These are phyloP conservation scores for Furcasterigmium furcatum DNA, from an alignment of 2,329 filamentous ascomycete genomes.

Conservation along the genomic window DNA sequence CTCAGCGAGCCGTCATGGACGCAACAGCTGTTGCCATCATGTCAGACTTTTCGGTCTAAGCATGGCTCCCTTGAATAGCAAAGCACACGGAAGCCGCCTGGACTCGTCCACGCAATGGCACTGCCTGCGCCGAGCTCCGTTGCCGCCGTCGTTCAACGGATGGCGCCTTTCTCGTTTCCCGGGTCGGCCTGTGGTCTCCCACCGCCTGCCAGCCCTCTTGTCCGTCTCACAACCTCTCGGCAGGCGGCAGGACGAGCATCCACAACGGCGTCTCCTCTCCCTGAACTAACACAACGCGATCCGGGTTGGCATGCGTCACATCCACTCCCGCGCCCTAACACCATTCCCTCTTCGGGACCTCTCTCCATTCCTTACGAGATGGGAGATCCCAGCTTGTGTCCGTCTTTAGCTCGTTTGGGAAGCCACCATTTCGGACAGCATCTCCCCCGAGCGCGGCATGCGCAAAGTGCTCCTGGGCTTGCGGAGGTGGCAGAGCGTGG, in stretches of 20 bases:
- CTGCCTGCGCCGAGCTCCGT: not conserved
- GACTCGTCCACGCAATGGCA: not conserved
- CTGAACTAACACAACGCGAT: not conserved
- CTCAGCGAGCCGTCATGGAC: too few relatives aligned
- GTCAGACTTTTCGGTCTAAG: too few relatives aligned
- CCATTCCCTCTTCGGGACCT: not conserved
- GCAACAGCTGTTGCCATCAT: too few relatives aligned
- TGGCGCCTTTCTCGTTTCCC: too few relatives aligned
- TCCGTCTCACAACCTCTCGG: not conserved
- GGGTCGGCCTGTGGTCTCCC: too few relatives aligned
- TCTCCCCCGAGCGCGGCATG: not conserved
- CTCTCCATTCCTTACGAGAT: too few relatives aligned
- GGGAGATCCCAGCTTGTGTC: not conserved
- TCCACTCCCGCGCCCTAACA: not conserved
- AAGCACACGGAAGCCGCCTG: too few relatives aligned
- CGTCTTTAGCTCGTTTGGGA: not conserved
- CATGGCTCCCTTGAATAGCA: too few relatives aligned
- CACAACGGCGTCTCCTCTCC: not conserved
- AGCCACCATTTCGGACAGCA: not conserved
- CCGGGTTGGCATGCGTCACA: not conserved
- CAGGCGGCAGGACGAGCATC: not conserved
- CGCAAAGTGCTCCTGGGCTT: not conserved
- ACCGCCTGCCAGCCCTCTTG: too few relatives aligned
- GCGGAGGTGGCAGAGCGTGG: too few relatives aligned
- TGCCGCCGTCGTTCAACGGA: not conserved